A percentile compares a stretch with the other conserved stretches of the same genome.
Evolutionary conservation across 768 basidiomycete genomes (phyloP).

Genomic region (Erythrobasidium yunnanense): DNA sequence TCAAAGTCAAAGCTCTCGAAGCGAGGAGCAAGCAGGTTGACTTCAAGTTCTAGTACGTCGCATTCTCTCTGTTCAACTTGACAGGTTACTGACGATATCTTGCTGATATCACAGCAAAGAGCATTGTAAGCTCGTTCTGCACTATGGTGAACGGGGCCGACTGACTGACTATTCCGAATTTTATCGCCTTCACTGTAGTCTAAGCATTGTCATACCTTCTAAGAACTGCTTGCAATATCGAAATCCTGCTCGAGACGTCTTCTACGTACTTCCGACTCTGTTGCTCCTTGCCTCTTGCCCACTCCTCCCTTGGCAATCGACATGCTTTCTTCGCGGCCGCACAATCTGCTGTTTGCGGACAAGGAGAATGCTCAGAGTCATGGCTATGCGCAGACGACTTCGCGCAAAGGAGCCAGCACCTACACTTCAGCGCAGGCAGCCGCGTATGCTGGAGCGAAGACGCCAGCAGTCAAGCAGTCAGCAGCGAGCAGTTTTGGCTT

Average conservation of each 20-base stretch:
- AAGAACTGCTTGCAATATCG: too few relatives aligned
- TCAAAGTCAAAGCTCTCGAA: constrained; percentile 59
- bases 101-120: constrained; percentile 4
- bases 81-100: not conserved
- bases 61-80: not conserved
- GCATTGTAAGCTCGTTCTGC: not conserved
- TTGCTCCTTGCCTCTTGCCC: too few relatives aligned
- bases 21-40: constrained; percentile 52
- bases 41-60: constrained; percentile 63
- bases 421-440: not conserved
- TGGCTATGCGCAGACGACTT: not conserved
- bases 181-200: too few relatives aligned
- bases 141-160: too few relatives aligned
- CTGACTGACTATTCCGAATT: too few relatives aligned
- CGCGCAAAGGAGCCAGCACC: not conserved
- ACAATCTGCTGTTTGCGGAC: not conserved
- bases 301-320: too few relatives aligned
- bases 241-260: too few relatives aligned
- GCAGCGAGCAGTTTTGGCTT: not conserved
- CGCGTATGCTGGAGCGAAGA: not conserved
- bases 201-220: too few relatives aligned
- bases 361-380: constrained; percentile 3
- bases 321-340: constrained; percentile 3
- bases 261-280: too few relatives aligned
- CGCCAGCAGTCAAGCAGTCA: not conserved